A percentile compares a stretch with the other conserved stretches of the same genome.
phyloP scores from a whole-genome alignment of 2,329 filamentous ascomycete genomes.

The Sphaerulina vaccinii region DNA sequence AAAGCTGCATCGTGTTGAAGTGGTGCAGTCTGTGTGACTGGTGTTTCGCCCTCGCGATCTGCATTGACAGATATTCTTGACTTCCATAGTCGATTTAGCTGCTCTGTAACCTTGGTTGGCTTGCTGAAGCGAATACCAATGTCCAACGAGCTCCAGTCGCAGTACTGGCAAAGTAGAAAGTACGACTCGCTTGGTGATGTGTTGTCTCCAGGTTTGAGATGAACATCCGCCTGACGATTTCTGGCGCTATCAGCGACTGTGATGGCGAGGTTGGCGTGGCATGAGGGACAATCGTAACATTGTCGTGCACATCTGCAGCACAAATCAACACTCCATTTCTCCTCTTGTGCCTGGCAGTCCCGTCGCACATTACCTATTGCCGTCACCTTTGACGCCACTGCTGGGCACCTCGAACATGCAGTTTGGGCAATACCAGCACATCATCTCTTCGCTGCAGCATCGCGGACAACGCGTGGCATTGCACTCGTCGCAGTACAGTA shows the following conservation, averaged over 20 bases:
- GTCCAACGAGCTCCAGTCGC: conserved; percentile 87
- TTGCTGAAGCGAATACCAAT: conserved; percentile 85
- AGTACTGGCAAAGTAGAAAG: conserved; percentile 83
- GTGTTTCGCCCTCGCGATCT: conserved; percentile 38
- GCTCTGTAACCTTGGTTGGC: conserved; percentile 78
- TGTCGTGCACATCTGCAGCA: conserved; percentile 67
- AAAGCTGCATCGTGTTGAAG: conserved; percentile 70
- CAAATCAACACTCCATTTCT: conserved; percentile 8
- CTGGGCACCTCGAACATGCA: conserved; percentile 96
- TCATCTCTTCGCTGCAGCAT: conserved; percentile 89
- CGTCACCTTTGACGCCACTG: conserved; percentile 87
- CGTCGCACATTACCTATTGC: conserved; percentile 69
- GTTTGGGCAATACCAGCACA: conserved; percentile 91
- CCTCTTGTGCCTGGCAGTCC: background rate
- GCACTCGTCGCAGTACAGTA: conserved; percentile 96
- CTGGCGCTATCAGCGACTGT: conserved; percentile 63
- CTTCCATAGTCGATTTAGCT: conserved; percentile 46
- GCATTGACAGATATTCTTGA: conserved; percentile 38
- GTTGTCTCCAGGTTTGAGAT: conserved; percentile 24
- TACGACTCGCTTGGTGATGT: conserved; percentile 45
- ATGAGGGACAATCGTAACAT: conserved; percentile 93
- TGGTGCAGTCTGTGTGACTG: conserved; percentile 34
- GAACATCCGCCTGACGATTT: conserved; percentile 9
- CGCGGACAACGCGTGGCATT: conserved; percentile 91
- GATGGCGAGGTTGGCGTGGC: conserved; percentile 75